A percentile compares a stretch with the other conserved stretches of the same genome.
phyloP scores from a whole-genome alignment of 1,139 yeast species.

The Blastobotrys persicus region DNA sequence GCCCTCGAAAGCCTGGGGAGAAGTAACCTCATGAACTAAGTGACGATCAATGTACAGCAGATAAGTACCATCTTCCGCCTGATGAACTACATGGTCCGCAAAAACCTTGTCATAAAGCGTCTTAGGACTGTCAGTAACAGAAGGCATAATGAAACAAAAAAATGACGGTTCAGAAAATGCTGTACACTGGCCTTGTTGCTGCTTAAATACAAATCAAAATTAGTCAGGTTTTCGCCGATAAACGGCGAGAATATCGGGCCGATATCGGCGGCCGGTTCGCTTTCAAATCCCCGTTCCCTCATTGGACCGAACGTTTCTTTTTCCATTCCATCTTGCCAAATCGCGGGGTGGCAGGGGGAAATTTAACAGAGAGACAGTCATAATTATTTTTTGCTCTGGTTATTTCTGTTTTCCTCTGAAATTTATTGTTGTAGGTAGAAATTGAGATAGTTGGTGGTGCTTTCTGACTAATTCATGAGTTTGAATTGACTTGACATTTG shows the following conservation, averaged over 20 bases:
- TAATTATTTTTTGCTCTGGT: no score
- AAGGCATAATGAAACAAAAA: constrained; percentile 25
- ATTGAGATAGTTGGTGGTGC: no score
- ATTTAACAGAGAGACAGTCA: no score
- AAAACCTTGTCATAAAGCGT: constrained; percentile 96
- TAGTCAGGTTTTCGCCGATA: neutral
- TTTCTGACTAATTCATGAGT: no score
- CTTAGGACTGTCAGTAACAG: constrained; percentile 25
- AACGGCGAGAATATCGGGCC: constrained; percentile 4
- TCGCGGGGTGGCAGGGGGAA: neutral
- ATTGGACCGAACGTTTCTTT: neutral
- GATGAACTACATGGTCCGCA: constrained; percentile 87
- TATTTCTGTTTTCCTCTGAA: no score
- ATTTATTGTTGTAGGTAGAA: no score
- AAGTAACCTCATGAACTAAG: constrained; percentile 94
- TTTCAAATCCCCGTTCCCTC: neutral
- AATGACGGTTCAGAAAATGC: neutral
- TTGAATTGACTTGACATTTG: no score
- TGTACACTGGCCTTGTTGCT: neutral
- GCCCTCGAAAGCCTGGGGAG: constrained; percentile 99
- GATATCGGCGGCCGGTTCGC: constrained; percentile 11
- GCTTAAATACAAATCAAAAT: neutral
- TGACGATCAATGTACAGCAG: constrained; percentile 93
- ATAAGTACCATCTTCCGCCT: constrained; percentile 82
- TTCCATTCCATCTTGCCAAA: neutral